phyloP scores from a whole-genome alignment of 2,329 filamentous ascomycete species.

The Penicillium sp. region DNA sequence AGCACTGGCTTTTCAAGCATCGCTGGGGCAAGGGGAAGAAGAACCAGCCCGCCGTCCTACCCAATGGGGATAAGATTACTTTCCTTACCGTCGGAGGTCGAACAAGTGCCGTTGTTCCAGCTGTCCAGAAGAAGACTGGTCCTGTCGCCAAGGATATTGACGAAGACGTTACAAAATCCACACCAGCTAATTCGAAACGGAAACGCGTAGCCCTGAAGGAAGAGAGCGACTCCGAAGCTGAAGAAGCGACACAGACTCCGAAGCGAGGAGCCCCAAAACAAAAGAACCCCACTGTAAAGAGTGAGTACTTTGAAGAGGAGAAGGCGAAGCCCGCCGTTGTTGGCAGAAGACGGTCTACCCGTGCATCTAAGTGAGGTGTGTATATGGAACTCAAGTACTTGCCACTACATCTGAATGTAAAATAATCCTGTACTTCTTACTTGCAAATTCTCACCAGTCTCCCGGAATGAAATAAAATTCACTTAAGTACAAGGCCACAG shows the following conservation, averaged over 20 bases:
- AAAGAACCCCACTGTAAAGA: conserved; percentile 22
- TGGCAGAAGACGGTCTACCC: conserved; percentile 32
- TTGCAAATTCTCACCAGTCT: neutral
- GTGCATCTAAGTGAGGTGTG: conserved; percentile 9
- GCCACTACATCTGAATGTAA: neutral
- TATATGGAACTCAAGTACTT: neutral
- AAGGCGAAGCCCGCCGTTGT: conserved; percentile 4
- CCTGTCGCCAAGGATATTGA: conserved; percentile 55
- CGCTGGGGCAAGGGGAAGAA: conserved; percentile 90
- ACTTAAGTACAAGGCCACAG: neutral
- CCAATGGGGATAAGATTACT: conserved; percentile 78
- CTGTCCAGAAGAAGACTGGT: conserved; percentile 77
- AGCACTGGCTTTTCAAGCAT: conserved; percentile 83
- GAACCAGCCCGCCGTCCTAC: conserved; percentile 62
- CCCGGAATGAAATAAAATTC: neutral
- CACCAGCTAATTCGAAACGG: conserved; percentile 29
- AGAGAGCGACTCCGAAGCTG: conserved; percentile 26
- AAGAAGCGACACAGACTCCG: conserved; percentile 25
- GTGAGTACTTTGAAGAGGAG: conserved; percentile 23
- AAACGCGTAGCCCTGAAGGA: conserved; percentile 31
- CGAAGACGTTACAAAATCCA: conserved; percentile 21
- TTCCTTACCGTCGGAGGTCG: conserved; percentile 87
- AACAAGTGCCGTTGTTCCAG: conserved; percentile 85
- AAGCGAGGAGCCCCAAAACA: conserved; percentile 24
- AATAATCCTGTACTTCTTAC: neutral